A percentile compares a stretch with the other conserved stretches of the same genome.
These are phyloP conservation scores for Amanita inopinata DNA, from an alignment of 768 basidiomycete species.

Conservation along the genomic window DNA sequence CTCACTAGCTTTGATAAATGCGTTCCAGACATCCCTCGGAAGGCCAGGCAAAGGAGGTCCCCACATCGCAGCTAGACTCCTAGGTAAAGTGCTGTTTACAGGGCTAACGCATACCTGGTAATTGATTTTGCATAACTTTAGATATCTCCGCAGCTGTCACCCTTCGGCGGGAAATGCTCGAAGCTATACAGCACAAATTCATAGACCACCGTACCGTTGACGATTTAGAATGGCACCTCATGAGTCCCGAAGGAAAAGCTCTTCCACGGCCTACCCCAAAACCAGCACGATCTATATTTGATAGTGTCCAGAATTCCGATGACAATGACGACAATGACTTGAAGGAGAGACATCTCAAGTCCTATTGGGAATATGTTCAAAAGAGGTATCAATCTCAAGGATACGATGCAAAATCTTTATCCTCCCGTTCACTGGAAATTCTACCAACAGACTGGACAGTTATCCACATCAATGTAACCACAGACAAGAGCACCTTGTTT, in stretches of 20 bases:
- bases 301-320: conserved; percentile 17
- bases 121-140: conserved; percentile 19
- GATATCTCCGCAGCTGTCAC: conserved; percentile 73
- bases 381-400: conserved; percentile 41
- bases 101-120: background rate
- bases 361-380: conserved; percentile 57
- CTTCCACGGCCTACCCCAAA: conserved; percentile 20
- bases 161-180: conserved; percentile 77
- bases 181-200: conserved; percentile 70
- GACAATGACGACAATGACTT: conserved; percentile 30
- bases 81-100: conserved; percentile 42
- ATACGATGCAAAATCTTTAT: conserved; percentile 31
- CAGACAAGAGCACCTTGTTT: conserved; percentile 77
- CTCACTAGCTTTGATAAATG: conserved; percentile 59
- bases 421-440: conserved; percentile 27
- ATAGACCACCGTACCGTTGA: conserved; percentile 31
- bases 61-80: conserved; percentile 46
- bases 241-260: conserved; percentile 34
- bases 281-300: conserved; percentile 11
- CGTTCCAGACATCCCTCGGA: conserved; percentile 77
- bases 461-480: conserved; percentile 73
- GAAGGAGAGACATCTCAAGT: conserved; percentile 25
- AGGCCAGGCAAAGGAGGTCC: conserved; percentile 40
- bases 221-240: conserved; percentile 68
- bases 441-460: conserved; percentile 79